These are phyloP conservation scores for Fusarium foetens DNA, from an alignment of 2,329 filamentous ascomycete species.

Conservation along the genomic window DNA sequence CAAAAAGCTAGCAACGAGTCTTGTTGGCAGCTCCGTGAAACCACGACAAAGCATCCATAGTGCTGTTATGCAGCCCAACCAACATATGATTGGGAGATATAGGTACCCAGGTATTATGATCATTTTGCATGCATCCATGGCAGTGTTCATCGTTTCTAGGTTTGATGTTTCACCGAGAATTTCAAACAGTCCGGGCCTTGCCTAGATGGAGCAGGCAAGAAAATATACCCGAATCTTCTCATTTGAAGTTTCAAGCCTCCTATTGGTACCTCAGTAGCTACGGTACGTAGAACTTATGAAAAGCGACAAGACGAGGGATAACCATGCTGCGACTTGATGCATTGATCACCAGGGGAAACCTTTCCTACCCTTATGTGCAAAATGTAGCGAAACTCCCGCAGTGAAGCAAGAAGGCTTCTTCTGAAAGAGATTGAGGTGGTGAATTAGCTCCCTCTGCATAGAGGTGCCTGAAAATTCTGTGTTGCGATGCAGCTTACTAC, in stretches of 20 bases:
- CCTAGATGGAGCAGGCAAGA: neutral
- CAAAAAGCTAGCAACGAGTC: neutral
- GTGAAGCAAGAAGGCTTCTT: neutral
- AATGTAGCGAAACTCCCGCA: neutral
- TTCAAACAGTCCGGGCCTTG: neutral
- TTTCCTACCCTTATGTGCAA: neutral
- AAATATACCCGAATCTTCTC: neutral
- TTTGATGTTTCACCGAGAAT: neutral
- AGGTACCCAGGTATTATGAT: neutral
- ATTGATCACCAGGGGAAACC: neutral
- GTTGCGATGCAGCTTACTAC: conserved; percentile 8
- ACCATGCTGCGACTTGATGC: neutral
- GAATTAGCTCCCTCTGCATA: conserved; percentile 19
- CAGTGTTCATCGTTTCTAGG: neutral
- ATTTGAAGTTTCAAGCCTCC: neutral
- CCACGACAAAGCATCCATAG: neutral
- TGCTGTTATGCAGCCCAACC: neutral
- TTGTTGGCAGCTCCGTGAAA: neutral
- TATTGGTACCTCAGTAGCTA: neutral
- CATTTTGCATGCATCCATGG: neutral
- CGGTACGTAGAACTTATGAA: neutral
- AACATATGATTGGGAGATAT: neutral
- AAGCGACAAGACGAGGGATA: neutral
- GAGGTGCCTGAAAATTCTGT: conserved; percentile 16
- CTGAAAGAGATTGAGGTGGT: neutral